Evolutionary conservation across 148 eudicot species (phyloP), one percentile per base, ranked within the genome.

Genomic region (Camellia japonica): DNA sequence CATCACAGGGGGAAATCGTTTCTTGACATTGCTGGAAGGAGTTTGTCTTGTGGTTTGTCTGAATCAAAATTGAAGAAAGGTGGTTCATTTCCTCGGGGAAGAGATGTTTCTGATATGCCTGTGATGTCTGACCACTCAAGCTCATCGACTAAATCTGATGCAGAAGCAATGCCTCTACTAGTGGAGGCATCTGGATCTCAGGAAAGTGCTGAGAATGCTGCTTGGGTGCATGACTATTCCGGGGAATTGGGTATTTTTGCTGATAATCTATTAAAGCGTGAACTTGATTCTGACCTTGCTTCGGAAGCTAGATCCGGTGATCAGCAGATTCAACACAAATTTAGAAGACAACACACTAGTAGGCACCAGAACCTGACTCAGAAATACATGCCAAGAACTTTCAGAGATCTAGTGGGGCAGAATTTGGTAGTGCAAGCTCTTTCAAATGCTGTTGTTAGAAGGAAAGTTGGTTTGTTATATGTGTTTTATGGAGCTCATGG

Each of bases 401-500:
- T 96, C 83, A 82, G 94, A 78, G 99, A 96, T 87, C 82, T 96
- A 79, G 94, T 93, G 56, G 99, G 99, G 64, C 99, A 96, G 89
- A 89, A 91, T 83, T 84, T 94, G 86, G 98, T 92, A 20, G 90
- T 87, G 9, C 98, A 92, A 79, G 97, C 99, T 79, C 98, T 96
- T 80, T 89, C 95, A 1, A 93, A 94, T 86, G 99, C 99, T 46
- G 89, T 91, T 51, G 71, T 83, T 2, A 90, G 87, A 71, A 91
- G 88, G 84, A 96, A 94, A 73, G 89, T 96, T 42, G 98, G 95
- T 13, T 82, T 91, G 77, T 81, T 96, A 8, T 93, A 96, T 73
- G 90, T 96, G 54, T 96, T 93, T 81, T 89, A 93, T 78, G 99
- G 99, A 56, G 95, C 99, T 20, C 99, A 90, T 82, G 99, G 99